These are phyloP conservation scores for Geum urbanum DNA, from an alignment of 306 rosid species.

Conservation along the genomic window DNA sequence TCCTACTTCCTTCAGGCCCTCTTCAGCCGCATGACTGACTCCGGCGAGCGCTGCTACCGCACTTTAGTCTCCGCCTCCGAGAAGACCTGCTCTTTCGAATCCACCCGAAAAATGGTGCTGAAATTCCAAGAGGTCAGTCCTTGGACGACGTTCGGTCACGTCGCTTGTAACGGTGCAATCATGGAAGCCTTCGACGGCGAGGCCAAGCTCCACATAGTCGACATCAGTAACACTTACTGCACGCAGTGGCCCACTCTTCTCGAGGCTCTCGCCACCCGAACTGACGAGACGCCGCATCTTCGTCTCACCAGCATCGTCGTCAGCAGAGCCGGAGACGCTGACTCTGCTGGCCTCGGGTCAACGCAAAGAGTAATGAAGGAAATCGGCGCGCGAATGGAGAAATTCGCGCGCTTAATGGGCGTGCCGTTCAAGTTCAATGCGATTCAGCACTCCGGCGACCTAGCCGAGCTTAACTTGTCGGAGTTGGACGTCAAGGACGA, in stretches of 20 bases:
- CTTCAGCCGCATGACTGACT: conserved; percentile 66
- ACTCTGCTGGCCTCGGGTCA: conserved; percentile 1
- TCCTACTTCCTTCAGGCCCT: conserved; percentile 79
- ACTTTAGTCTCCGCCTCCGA: conserved; percentile 62
- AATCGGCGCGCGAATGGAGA: conserved; percentile 77
- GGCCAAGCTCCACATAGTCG: conserved; percentile 65
- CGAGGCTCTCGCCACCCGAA: conserved; percentile 75
- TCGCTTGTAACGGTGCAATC: conserved; percentile 85
- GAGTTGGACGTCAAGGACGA: conserved; percentile 53
- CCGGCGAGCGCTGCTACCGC: conserved; percentile 64
- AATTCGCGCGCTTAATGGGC: conserved; percentile 87
- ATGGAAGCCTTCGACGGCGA: conserved; percentile 84
- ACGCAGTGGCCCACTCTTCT: conserved; percentile 97
- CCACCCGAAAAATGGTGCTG: conserved; percentile 61
- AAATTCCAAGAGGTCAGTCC: conserved; percentile 92
- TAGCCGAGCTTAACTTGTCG: conserved; percentile 48
- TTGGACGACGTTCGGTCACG: conserved; percentile 93
- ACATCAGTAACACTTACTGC: conserved; percentile 82
- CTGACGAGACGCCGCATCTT: conserved; percentile 74
- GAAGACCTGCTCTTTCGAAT: conserved; percentile 71
- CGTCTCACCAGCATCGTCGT: conserved; percentile 61
- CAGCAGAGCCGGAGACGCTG: conserved; percentile 19
- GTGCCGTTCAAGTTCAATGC: conserved; percentile 83
- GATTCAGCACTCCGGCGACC: conserved; percentile 63
- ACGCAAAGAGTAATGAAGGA: conserved; percentile 71